phyloP scores from a whole-genome alignment of 768 basidiomycete genomes.

The Hysterangium stoloniferum region DNA sequence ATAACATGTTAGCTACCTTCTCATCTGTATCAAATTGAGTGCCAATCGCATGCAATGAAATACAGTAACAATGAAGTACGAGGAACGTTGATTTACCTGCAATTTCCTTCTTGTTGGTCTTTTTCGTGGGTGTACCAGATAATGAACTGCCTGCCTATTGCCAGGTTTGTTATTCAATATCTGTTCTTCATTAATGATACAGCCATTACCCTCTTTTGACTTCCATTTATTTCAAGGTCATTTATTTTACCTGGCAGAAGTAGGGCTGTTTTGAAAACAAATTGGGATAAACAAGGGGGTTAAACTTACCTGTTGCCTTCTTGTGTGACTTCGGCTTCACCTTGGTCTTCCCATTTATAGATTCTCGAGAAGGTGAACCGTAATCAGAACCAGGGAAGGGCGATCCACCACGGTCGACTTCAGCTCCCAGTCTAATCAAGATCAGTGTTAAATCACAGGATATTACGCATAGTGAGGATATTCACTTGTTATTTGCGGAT shows the following conservation, averaged over 20 bases:
- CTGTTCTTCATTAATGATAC: constrained; percentile 52
- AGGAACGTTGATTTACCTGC: constrained; percentile 25
- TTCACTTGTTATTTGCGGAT: constrained; percentile 59
- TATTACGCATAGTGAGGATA: constrained; percentile 10
- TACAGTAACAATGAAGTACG: constrained; percentile 23
- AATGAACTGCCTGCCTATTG: constrained; percentile 67
- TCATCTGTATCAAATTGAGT: constrained; percentile 52
- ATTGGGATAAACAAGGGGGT: constrained; percentile 13
- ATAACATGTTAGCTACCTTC: constrained; percentile 45
- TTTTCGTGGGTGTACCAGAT: constrained; percentile 48
- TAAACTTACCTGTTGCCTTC: constrained; percentile 44
- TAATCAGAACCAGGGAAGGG: constrained; percentile 53
- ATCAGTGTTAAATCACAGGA: constrained; percentile 8
- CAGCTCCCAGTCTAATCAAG: constrained; percentile 43
- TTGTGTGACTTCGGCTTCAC: constrained; percentile 42
- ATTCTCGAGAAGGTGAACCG: constrained; percentile 42
- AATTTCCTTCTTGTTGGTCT: constrained; percentile 52
- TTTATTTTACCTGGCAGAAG: not conserved
- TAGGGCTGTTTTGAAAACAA: not conserved
- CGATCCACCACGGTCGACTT: constrained; percentile 58
- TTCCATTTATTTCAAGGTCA: constrained; percentile 55
- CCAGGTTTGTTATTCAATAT: constrained; percentile 27
- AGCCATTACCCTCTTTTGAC: constrained; percentile 1
- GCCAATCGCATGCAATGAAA: constrained; percentile 12
- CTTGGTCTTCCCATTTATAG: constrained; percentile 38